Evolutionary conservation across 2,329 filamentous ascomycete species (phyloP), one percentile per base, ranked within the genome.

Genomic region (Metarhizium robertsii): DNA sequence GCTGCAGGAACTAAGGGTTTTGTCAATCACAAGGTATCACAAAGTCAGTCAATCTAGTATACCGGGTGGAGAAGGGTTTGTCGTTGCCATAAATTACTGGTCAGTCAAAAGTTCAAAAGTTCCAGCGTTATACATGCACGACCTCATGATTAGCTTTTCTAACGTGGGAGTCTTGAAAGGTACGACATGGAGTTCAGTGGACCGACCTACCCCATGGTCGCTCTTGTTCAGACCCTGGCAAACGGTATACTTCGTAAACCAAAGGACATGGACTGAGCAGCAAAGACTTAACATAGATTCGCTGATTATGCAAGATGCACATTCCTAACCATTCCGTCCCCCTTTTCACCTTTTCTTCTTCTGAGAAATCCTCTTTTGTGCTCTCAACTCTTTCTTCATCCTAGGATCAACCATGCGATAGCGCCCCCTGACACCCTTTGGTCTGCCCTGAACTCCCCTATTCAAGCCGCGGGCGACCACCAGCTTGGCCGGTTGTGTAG

Each of bases 381-480:
- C 91, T 68, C 91, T 78, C 54, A 94, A 80, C 77, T 97, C 94
- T 85, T 96, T 97, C 84, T 96, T 96, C 84, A 96, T 84, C 63
- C 94, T 81, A 14, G 89, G 77, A 74, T 97, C 92, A 54, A 99
- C 92, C 79, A 99, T 95, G 79, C 95, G 95, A 71, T 99, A 99
- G 62, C 90, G 86, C 42, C 92, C 92, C 81, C 96, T 96, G 29
- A 96, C 90, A 57, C 92, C 94, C 70, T 84, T 87, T 2, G 94
- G 94, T 63, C 92, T 79, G 20, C 92, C 92, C 68, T 88, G 83
- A 67, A 95, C 85, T 66, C 90, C 92, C 62, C 85, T 86, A 71
- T 97, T 96, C 52, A 81, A 74, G 58, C 92, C 92, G 58, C 80
- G 84, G 16, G 94, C 94, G 59, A 96, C 92, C 38, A 99, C 90